Percentiles rank a stretch among this genome's conserved stretches.
Conservation (phyloP, 805 yeast genomes). For the Lachancea nothofagi region DNA sequence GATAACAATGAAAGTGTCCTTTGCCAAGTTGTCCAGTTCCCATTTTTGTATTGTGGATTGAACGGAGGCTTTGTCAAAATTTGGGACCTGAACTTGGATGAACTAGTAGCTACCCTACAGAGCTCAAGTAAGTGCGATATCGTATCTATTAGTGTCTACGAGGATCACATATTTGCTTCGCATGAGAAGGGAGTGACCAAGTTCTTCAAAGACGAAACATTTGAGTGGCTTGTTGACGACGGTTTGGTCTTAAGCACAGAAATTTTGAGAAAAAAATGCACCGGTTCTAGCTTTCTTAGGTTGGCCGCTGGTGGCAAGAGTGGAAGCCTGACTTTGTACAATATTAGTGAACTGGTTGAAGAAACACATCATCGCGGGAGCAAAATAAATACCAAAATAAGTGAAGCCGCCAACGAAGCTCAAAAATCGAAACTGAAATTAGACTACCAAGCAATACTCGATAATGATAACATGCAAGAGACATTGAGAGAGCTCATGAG, state of each 20-base stretch:
- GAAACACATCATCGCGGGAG: slow-evolving; percentile 2
- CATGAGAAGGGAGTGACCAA: slow-evolving; percentile 42
- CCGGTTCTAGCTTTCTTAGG: slow-evolving; percentile 34
- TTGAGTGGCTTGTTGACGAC: slow-evolving; percentile 48
- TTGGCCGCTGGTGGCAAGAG: slow-evolving; percentile 68
- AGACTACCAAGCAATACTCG: slow-evolving; percentile 23
- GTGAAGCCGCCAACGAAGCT: background rate
- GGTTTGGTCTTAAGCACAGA: slow-evolving; percentile 56
- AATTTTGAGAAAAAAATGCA: slow-evolving; percentile 35
- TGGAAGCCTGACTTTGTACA: slow-evolving; percentile 70
- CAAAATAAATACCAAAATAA: background rate
- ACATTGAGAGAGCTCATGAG: slow-evolving; percentile 58
- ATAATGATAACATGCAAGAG: slow-evolving; percentile 58
- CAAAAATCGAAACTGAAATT: background rate
- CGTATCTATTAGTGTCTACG: slow-evolving; percentile 39
- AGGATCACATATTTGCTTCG: slow-evolving; percentile 30
- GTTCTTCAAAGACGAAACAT: slow-evolving; percentile 39
- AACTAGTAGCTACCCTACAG: slow-evolving; percentile 46
- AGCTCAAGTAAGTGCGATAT: slow-evolving; percentile 44
- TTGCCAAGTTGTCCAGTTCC: slow-evolving; percentile 57
- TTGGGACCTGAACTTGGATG: slow-evolving; percentile 84
- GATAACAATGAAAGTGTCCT: slow-evolving; percentile 67
- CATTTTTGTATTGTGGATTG: slow-evolving; percentile 79
- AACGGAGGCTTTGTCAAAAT: slow-evolving; percentile 68
- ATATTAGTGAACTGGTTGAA: slow-evolving; percentile 33